Percentiles rank a stretch among this genome's conserved stretches.
Evolutionary conservation across 1,139 yeast species (phyloP).

Genomic region (Taphrina wiesneri): DNA sequence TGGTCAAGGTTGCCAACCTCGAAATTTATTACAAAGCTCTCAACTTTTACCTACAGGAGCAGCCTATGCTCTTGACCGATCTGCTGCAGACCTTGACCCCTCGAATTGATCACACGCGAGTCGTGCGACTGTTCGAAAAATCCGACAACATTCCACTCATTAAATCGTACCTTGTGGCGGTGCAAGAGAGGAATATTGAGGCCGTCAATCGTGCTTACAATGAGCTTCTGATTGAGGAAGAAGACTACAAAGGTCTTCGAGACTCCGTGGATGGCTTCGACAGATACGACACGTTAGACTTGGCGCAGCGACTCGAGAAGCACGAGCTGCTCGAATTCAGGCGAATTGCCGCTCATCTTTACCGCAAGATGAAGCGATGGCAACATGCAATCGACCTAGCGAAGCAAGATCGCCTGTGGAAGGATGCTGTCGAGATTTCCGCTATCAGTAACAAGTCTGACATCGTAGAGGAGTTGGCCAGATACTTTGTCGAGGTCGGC

Average conservation of each 20-base stretch:
- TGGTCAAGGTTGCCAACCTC: slow-evolving; percentile 91
- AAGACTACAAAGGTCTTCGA: slow-evolving; percentile 85
- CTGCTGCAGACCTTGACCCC: slow-evolving; percentile 82
- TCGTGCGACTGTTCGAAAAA: slow-evolving; percentile 89
- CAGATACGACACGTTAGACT: slow-evolving; percentile 85
- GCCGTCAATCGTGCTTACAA: slow-evolving; percentile 95
- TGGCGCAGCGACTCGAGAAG: slow-evolving; percentile 90
- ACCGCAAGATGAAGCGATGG: slow-evolving; percentile 93
- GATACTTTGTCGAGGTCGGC: slow-evolving; percentile 95
- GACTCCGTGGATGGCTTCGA: slow-evolving; percentile 87
- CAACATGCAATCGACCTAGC: slow-evolving; percentile 81
- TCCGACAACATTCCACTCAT: slow-evolving; percentile 94
- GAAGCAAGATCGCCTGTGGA: slow-evolving; percentile 91
- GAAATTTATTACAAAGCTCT: slow-evolving; percentile 97
- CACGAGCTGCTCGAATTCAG: slow-evolving; percentile 89
- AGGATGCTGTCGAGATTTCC: slow-evolving; percentile 90
- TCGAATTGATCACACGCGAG: slow-evolving; percentile 90
- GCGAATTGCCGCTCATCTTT: slow-evolving; percentile 91
- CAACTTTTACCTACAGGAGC: slow-evolving; percentile 87
- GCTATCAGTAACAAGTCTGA: slow-evolving; percentile 75
- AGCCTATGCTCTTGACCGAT: slow-evolving; percentile 87
- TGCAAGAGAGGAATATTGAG: slow-evolving; percentile 83
- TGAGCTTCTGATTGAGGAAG: slow-evolving; percentile 92
- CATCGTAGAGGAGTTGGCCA: slow-evolving; percentile 82
- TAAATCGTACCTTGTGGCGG: slow-evolving; percentile 90